Percentiles rank a stretch among this genome's conserved stretches.
Conservation (phyloP, 805 yeast genomes). For the Jamesozyma jinghongensis region DNA sequence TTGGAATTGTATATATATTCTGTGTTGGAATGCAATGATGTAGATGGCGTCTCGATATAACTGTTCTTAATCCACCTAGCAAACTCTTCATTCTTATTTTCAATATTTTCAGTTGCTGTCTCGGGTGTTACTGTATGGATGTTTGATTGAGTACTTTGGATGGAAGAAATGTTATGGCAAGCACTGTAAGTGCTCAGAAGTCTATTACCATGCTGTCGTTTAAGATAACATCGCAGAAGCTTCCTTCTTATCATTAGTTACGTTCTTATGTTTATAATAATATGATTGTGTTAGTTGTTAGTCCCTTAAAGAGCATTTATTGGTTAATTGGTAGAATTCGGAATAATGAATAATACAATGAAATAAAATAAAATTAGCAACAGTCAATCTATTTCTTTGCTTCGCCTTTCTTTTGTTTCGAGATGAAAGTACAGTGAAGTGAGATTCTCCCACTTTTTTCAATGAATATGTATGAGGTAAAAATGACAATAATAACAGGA, state of each 20-base stretch:
- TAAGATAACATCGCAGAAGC: not conserved
- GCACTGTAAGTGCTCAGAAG: not conserved
- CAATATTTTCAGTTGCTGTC: not conserved
- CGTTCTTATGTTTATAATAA: not conserved
- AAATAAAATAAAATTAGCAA: too few species aligned
- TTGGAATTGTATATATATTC: not conserved
- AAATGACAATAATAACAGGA: too few species aligned
- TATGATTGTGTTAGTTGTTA: not conserved
- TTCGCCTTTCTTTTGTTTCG: too few species aligned
- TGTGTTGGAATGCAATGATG: not conserved
- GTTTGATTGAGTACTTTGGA: not conserved
- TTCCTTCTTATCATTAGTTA: slow-evolving; percentile 3
- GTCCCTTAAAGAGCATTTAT: not conserved
- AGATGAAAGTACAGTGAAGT: too few species aligned
- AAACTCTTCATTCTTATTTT: slow-evolving; percentile 4
- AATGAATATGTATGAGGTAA: too few species aligned
- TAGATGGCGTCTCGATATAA: slow-evolving; percentile 4
- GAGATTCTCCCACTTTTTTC: too few species aligned
- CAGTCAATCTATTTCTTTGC: too few species aligned
- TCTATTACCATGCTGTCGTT: slow-evolving; percentile 1
- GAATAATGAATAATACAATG: too few species aligned
- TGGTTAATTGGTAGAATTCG: too few species aligned
- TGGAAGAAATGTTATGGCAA: not conserved
- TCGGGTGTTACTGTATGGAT: not conserved
- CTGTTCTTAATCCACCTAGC: slow-evolving; percentile 8